phyloP scores from a whole-genome alignment of 2,329 filamentous ascomycete species.

The Herpotrichia juniperi region DNA sequence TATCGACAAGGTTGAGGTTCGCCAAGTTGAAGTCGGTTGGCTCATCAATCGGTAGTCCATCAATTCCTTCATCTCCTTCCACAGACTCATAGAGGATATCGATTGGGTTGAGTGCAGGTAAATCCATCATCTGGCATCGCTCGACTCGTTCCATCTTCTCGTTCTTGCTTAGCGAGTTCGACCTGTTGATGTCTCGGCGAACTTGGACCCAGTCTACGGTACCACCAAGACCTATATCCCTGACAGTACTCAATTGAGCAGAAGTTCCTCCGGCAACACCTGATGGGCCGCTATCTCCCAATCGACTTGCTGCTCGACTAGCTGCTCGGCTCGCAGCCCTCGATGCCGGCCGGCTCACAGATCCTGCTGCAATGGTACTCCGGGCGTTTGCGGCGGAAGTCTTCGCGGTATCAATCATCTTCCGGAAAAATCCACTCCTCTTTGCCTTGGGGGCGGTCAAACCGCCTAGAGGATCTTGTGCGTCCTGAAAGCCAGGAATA shows the following conservation, averaged over 20 bases:
- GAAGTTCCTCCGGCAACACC: slow-evolving; percentile 59
- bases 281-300: slow-evolving; percentile 53
- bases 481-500: slow-evolving; percentile 64
- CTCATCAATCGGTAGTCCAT: slow-evolving; percentile 82
- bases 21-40: slow-evolving; percentile 80
- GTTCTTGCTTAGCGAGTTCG: slow-evolving; percentile 88
- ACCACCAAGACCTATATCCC: slow-evolving; percentile 72
- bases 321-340: slow-evolving; percentile 46
- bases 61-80: slow-evolving; percentile 87
- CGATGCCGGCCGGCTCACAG: slow-evolving; percentile 50
- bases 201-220: slow-evolving; percentile 95
- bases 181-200: slow-evolving; percentile 91
- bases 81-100: slow-evolving; percentile 85
- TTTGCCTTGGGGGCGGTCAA: slow-evolving; percentile 75
- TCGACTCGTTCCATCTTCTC: slow-evolving; percentile 85
- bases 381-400: slow-evolving; percentile 89
- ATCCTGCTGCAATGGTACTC: slow-evolving; percentile 76
- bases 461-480: slow-evolving; percentile 75
- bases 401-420: slow-evolving; percentile 92
- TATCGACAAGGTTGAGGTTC: slow-evolving; percentile 89
- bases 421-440: slow-evolving; percentile 91
- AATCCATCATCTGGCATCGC: slow-evolving; percentile 92
- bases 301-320: slow-evolving; percentile 46
- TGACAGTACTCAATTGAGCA: slow-evolving; percentile 52
- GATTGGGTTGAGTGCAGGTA: slow-evolving; percentile 85